Evolutionary conservation across 371 early-diverging fungal species (phyloP).

Genomic region (Smittium culicis): DNA sequence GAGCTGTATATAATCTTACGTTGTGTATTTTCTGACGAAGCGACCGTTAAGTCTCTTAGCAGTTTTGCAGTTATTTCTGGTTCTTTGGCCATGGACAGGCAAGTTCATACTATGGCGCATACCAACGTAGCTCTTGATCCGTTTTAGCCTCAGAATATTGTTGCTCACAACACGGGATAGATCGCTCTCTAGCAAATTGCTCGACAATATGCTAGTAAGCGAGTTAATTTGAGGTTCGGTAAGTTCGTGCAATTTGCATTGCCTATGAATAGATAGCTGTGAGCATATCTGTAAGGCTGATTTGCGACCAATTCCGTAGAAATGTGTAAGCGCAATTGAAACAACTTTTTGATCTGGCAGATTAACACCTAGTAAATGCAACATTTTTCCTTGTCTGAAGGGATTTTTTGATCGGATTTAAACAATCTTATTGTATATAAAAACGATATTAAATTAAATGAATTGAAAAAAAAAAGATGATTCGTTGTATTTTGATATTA

Average conservation of each 20-base stretch:
- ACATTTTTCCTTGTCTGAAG: too few species aligned
- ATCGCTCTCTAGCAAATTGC: constrained; percentile 84
- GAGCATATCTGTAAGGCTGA: constrained; percentile 64
- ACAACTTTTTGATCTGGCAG: constrained; percentile 80
- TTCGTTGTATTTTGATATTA: too few species aligned
- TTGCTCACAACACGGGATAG: constrained; percentile 61
- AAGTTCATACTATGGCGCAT: constrained; percentile 69
- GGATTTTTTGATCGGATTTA: too few species aligned
- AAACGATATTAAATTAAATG: too few species aligned
- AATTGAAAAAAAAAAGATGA: too few species aligned
- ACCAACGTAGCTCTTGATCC: constrained; percentile 71
- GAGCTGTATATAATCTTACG: constrained; percentile 2
- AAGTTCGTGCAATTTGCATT: constrained; percentile 66
- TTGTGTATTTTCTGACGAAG: constrained; percentile 30
- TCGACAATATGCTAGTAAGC: constrained; percentile 64
- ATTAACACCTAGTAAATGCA: constrained; percentile 84
- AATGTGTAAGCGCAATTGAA: constrained; percentile 58
- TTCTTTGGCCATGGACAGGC: constrained; percentile 85
- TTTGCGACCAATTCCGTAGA: constrained; percentile 81
- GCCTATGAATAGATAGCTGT: constrained; percentile 58
- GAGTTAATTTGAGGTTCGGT: constrained; percentile 74
- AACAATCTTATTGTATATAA: too few species aligned
- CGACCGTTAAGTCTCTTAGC: constrained; percentile 68
- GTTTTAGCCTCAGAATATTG: constrained; percentile 64
- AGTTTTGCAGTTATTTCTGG: constrained; percentile 73